Base-by-base conservation (phyloP, 2,329 filamentous ascomycete genomes). In the Orbilia javanica region DNA sequence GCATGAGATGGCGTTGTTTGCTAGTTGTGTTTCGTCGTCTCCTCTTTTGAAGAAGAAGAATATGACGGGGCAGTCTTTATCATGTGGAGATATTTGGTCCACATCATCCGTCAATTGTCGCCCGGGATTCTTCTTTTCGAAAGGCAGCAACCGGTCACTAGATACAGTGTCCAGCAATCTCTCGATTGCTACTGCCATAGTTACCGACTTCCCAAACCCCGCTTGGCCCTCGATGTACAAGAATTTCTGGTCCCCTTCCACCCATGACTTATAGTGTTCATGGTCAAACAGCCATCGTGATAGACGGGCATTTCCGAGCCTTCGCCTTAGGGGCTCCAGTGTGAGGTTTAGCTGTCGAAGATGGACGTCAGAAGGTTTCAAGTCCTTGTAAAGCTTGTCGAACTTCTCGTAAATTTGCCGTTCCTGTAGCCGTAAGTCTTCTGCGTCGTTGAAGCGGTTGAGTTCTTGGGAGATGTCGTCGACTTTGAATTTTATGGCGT, bases 171-270 rank as follows among this genome's bases (percentile, higher is more conserved):
- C 50, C 20, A 64, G n/a, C 8, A 76, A 25, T 39, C 72, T 53
- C 20, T 70, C 46, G 25, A 70, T 42, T 3, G 65, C 65, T 1
- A 70, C 34, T 6, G 72, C 72, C 46, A 76, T 44, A 3, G 65
- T 67, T 6, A 76, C 72, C 8, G 72, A 76, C 18, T 76, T 76
- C 2, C 72, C 72, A 18, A 76, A 76, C 0, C 72, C 72, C 0
- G 72, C 34, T 20, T 65, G 72, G 13, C 72, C 72, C 18, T 76
- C 70, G 36, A 76, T 34, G 34, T 76, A 76, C 36, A 76, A 44
- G 27, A 76, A 55, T 15, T 64, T 76, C n/a, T 64, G 65, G 22
- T 69, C 10, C 4, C 72, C 72, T 4, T 31, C 48, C 20, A 55
- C 72, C 71, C 72, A 76, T 4, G 18, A 13, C 11, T 11, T 52